Percentiles rank a stretch among this genome's conserved stretches.
Evolutionary conservation across 2,329 filamentous ascomycete species (phyloP).

Genomic region (Alternaria triticimaculans): DNA sequence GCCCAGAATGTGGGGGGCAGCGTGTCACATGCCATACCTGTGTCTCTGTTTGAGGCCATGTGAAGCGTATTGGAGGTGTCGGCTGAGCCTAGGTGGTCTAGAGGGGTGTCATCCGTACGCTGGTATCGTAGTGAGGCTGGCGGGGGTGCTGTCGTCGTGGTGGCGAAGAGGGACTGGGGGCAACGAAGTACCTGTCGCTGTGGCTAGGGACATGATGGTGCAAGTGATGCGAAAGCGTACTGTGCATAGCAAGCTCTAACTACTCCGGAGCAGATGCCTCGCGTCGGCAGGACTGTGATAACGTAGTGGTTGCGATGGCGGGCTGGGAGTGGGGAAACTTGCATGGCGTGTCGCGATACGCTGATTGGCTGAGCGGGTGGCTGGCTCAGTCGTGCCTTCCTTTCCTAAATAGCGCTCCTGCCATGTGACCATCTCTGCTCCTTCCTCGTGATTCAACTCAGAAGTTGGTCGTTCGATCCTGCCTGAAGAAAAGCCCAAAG

Average conservation of each 20-base stretch:
- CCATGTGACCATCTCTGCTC: conserved; percentile 12
- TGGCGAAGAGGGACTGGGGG: background rate
- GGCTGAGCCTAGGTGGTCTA: conserved; percentile 21
- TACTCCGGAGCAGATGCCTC: background rate
- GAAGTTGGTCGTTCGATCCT: background rate
- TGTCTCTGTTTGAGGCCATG: conserved; percentile 24
- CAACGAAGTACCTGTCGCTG: background rate
- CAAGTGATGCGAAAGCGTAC: background rate
- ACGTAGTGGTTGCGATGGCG: conserved; percentile 11
- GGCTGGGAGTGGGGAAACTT: conserved; percentile 15
- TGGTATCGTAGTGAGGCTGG: conserved; percentile 10
- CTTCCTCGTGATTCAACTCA: conserved; percentile 16
- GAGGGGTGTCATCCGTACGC: conserved; percentile 31
- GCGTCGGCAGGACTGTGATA: background rate
- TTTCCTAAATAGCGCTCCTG: conserved; percentile 4
- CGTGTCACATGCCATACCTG: conserved; percentile 30
- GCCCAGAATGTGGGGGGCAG: conserved; percentile 26
- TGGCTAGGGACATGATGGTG: background rate
- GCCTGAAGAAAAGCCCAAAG: background rate
- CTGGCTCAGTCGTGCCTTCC: background rate
- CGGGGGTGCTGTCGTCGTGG: background rate
- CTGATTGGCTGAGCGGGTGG: conserved; percentile 13
- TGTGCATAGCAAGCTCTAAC: background rate
- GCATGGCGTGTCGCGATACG: conserved; percentile 7
- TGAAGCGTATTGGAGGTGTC: conserved; percentile 15